phyloP scores from a whole-genome alignment of 306 rosid genomes.

The Citrullus amarus region DNA sequence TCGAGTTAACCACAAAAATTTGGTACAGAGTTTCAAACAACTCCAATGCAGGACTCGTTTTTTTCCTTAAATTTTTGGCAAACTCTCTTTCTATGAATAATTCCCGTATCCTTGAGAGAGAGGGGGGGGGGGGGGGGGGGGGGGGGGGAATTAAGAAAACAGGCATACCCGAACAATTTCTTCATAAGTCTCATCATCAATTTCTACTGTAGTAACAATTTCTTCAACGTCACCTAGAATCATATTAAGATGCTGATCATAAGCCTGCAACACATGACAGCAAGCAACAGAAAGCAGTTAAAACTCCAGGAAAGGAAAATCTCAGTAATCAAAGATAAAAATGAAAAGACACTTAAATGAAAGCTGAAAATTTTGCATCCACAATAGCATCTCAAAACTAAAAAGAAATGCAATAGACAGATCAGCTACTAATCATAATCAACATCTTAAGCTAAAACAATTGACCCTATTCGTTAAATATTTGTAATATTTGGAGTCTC shows the following conservation, averaged over 20 bases:
- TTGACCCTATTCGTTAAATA: background rate
- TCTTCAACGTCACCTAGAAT: constrained; percentile 99
- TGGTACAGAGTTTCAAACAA: background rate
- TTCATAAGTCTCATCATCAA: constrained; percentile 97
- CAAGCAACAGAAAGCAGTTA: background rate
- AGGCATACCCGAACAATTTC: constrained; percentile 93
- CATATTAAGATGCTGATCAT: constrained; percentile 99
- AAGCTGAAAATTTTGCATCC: background rate
- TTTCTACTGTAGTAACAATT: constrained; percentile 81
- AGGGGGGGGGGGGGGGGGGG: no score
- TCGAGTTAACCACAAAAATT: background rate
- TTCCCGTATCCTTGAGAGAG: no score
- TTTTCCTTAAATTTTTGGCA: no score
- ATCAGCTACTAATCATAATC: background rate
- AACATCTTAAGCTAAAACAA: background rate
- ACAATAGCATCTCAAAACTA: background rate
- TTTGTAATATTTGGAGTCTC: background rate
- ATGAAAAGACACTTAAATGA: no score
- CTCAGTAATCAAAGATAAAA: background rate
- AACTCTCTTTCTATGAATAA: no score
- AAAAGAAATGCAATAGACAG: background rate
- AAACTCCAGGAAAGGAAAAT: background rate
- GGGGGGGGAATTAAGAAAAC: background rate
- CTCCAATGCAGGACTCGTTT: background rate
- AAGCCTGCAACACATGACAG: constrained; percentile 58